phyloP scores from a whole-genome alignment of 352 stramenopile species.

The Phytopythium oedochilum region DNA sequence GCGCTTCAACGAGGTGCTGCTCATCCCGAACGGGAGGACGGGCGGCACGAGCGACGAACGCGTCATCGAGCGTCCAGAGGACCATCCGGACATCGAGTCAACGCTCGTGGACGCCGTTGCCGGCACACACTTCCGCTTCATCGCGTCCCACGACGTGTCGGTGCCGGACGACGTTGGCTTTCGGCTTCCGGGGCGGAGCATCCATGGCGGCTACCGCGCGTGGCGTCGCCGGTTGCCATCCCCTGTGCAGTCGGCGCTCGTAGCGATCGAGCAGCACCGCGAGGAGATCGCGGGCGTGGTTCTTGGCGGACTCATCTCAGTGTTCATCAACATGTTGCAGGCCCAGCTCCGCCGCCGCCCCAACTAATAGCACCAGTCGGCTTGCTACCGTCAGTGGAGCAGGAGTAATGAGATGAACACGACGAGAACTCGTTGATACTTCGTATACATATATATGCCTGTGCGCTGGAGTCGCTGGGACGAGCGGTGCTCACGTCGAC shows the following conservation, averaged over 20 bases:
- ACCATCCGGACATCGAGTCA: conserved; percentile 60
- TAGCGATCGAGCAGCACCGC: conserved; percentile 54
- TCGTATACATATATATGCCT: background rate
- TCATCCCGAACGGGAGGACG: conserved; percentile 46
- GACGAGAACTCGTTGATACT: no score
- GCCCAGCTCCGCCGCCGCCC: conserved; percentile 40
- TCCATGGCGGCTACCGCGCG: conserved; percentile 13
- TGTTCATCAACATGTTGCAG: conserved; percentile 72
- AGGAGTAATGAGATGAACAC: background rate
- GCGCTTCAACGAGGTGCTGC: conserved; percentile 88
- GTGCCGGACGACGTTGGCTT: conserved; percentile 51
- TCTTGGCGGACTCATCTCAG: conserved; percentile 61
- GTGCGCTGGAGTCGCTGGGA: background rate
- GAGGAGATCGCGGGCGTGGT: conserved; percentile 72
- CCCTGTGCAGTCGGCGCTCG: conserved; percentile 33
- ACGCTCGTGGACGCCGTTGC: conserved; percentile 60
- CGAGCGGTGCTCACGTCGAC: background rate
- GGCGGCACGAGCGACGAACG: conserved; percentile 29
- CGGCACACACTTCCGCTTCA: conserved; percentile 68
- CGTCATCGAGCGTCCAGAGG: conserved; percentile 41
- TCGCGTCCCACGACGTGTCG: conserved; percentile 51
- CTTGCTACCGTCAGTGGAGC: background rate
- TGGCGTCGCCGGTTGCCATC: conserved; percentile 41
- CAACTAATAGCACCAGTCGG: background rate
- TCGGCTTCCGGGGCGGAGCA: conserved; percentile 16